Conservation (phyloP, 345 rosid genomes). For the Luvunga scandens region DNA sequence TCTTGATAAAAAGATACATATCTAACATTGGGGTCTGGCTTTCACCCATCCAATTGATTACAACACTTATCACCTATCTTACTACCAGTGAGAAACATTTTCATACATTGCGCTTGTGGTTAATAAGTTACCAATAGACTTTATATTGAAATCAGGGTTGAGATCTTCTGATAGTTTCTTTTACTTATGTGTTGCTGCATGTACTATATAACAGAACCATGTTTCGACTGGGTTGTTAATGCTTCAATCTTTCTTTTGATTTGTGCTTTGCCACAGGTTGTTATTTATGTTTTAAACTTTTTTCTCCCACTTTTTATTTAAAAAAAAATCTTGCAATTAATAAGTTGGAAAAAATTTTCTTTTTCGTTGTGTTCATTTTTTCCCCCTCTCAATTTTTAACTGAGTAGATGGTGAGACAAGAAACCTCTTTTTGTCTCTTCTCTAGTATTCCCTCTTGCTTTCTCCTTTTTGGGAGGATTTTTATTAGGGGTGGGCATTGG, state of each 20-base stretch:
- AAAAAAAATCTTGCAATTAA: background rate
- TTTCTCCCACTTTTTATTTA: too few relatives aligned
- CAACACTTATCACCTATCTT: background rate
- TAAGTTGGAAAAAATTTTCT: background rate
- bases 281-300: too few relatives aligned
- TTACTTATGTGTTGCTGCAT: background rate
- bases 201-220: too few relatives aligned
- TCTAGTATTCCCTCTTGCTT: background rate
- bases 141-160: background rate
- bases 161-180: background rate
- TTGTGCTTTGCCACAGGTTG: too few relatives aligned
- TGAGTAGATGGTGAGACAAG: too few relatives aligned
- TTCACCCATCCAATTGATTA: background rate
- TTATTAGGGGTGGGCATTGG: too few relatives aligned
- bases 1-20: background rate
- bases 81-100: background rate
- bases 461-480: background rate
- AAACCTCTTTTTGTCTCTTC: background rate
- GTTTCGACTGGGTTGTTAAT: background rate
- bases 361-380: too few relatives aligned
- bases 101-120: background rate
- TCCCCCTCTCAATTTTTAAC: background rate
- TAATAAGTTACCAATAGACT: background rate
- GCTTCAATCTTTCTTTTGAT: too few relatives aligned
- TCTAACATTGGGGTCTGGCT: conserved; percentile 1